These are phyloP conservation scores for Biancaea sappan DNA, from an alignment of 306 rosid species.

Conservation along the genomic window DNA sequence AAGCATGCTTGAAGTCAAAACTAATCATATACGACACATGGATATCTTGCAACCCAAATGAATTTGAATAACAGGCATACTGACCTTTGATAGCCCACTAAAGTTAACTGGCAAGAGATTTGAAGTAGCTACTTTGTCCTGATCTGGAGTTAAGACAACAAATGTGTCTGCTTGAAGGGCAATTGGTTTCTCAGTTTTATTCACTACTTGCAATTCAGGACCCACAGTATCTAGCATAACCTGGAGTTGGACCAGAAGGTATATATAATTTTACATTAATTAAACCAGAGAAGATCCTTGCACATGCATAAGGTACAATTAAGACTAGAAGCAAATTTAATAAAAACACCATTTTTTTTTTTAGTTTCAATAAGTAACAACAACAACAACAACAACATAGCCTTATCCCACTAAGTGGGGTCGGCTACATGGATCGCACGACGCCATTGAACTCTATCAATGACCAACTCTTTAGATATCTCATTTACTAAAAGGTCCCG, in stretches of 20 bases:
- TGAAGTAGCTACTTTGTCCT: slow-evolving; percentile 66
- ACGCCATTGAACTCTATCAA: too few relatives aligned
- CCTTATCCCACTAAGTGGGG: too few relatives aligned
- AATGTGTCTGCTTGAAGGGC: slow-evolving; percentile 68
- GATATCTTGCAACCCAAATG: neutral
- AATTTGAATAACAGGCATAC: slow-evolving; percentile 2
- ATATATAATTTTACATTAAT: slow-evolving; percentile 4
- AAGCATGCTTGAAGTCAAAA: neutral
- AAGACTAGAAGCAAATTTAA: slow-evolving; percentile 19
- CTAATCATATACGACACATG: neutral
- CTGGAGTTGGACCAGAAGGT: slow-evolving; percentile 45
- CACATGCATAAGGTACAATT: neutral
- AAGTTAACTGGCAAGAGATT: slow-evolving; percentile 77
- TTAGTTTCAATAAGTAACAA: too few relatives aligned
- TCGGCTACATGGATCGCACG: too few relatives aligned
- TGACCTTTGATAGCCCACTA: slow-evolving; percentile 80
- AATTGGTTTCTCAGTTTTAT: slow-evolving; percentile 64
- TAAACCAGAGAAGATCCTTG: slow-evolving; percentile 21
- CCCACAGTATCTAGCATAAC: slow-evolving; percentile 91
- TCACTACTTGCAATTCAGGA: slow-evolving; percentile 83
- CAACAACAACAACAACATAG: too few relatives aligned
- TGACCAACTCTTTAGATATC: too few relatives aligned
- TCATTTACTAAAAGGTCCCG: too few relatives aligned
- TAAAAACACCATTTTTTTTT: slow-evolving; percentile 4
- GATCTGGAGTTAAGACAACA: slow-evolving; percentile 80